Evolutionary conservation across 1,284 basidiomycete genomes (phyloP), one percentile per base, ranked within the genome.

Genomic region (Quambalaria eucalypti): DNA sequence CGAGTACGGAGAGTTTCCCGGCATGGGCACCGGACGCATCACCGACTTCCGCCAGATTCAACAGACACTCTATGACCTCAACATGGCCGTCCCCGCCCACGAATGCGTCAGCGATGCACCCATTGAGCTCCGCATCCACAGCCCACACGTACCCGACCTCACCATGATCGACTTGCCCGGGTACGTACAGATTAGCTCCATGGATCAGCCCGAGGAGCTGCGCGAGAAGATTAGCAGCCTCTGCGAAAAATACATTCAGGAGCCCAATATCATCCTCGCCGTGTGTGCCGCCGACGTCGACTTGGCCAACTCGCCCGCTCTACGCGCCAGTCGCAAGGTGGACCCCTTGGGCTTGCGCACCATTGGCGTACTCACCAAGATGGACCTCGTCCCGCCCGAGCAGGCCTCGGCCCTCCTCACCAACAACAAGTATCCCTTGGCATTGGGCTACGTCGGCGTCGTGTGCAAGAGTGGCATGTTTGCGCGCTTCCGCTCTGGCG

Each of bases 241-340:
- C 0, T 97, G 93, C 77, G 92, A 97, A 60, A 90, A 86, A 76
- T 99, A 99, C 77, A 98, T 98, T 68, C 84, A 87, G 31, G 90
- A 96, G 74, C 93, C 93, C 10, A 99, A 99, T 76, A 90, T 99
- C 75, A 89, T 98, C 66, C 83, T 99, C 14, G 93, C 95, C 2
- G 90, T 99, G 7, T 98, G 93, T 73, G 88, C 93, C 2, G 93
- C 95, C 7, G 92, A 98, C 76, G 95, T 99, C 54, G 95, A 99
- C 79, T 81, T 99, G 7, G 93, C 93, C 57, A 99, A 99, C 77
- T 96, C 90, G 1, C 93, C 95, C 2, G 93, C 95, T 0, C 79
- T 99, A 46, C 82, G 91, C 33, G 91, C 95, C 0, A 92, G 88
- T 73, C 82, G 91, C 46, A 87, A 88, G 61, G 89, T 98, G 2